These are phyloP conservation scores for Onygena corvina DNA, from an alignment of 2,329 filamentous ascomycete species.

Conservation along the genomic window DNA sequence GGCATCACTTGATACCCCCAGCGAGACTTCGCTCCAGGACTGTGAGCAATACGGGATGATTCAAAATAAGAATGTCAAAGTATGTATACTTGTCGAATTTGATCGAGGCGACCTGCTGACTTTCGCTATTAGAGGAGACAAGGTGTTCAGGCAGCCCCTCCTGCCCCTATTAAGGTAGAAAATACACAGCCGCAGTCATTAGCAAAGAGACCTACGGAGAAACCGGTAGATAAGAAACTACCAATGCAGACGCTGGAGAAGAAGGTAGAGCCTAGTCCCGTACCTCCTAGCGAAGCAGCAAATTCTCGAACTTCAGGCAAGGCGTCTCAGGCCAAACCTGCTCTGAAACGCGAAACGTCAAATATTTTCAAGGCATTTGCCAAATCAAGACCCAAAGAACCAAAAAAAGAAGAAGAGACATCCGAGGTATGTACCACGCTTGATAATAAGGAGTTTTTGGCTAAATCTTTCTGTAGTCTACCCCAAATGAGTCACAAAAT, in stretches of 20 bases:
- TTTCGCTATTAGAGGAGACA: slow-evolving; percentile 8
- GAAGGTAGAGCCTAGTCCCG: slow-evolving; percentile 5
- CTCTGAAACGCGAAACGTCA: slow-evolving; percentile 49
- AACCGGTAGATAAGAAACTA: slow-evolving; percentile 5
- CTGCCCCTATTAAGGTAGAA: slow-evolving; percentile 1
- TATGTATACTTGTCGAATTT: slow-evolving; percentile 17
- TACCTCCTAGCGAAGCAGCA: slow-evolving; percentile 19
- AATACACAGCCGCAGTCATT: background rate
- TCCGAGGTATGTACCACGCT: slow-evolving; percentile 22
- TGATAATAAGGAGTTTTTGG: slow-evolving; percentile 6
- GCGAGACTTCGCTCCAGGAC: slow-evolving; percentile 48
- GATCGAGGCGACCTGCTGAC: background rate
- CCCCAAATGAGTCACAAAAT: slow-evolving; percentile 38
- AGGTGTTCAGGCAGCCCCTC: background rate
- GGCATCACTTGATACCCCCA: slow-evolving; percentile 46
- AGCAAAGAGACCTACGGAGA: background rate
- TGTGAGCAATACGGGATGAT: slow-evolving; percentile 61
- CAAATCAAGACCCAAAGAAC: slow-evolving; percentile 49
- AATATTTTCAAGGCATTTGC: slow-evolving; percentile 70
- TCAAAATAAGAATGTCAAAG: slow-evolving; percentile 56
- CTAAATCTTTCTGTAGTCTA: slow-evolving; percentile 20
- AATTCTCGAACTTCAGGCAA: slow-evolving; percentile 23
- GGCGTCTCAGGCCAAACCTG: slow-evolving; percentile 28
- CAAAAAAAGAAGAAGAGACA: slow-evolving; percentile 32
- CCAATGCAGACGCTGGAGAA: slow-evolving; percentile 3